A percentile compares a stretch with the other conserved stretches of the same genome.
phyloP scores from a whole-genome alignment of 768 basidiomycete species.

The Suillus subaureus region DNA sequence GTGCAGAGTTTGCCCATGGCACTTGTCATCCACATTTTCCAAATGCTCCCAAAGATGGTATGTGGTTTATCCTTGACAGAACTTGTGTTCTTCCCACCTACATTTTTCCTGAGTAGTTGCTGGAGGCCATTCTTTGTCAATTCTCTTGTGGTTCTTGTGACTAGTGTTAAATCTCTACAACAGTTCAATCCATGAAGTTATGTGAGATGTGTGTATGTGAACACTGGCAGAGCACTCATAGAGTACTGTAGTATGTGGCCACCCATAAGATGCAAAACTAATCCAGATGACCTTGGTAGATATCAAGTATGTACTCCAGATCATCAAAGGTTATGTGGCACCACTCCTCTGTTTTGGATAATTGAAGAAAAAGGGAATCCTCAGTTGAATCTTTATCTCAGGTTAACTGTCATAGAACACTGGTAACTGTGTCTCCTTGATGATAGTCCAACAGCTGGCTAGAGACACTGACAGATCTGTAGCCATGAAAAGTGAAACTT shows the following conservation, averaged over 20 bases:
- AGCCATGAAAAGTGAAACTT: neutral
- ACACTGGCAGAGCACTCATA: neutral
- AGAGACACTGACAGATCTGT: neutral
- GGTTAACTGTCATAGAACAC: neutral
- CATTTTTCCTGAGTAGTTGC: no score
- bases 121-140: no score
- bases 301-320: neutral
- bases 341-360: neutral
- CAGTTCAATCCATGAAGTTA: no score
- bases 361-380: neutral
- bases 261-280: neutral
- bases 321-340: neutral
- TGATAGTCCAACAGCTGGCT: neutral
- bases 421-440: neutral
- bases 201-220: neutral
- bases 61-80: no score
- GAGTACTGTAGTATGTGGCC: neutral
- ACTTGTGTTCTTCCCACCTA: no score
- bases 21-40: no score
- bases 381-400: neutral
- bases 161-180: no score
- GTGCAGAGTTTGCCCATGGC: no score
- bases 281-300: neutral
- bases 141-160: neutral
- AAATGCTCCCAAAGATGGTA: no score